Evolutionary conservation across 441 rosid genomes (phyloP), one percentile per base, ranked within the genome.

Genomic region (Mallotus repandus): DNA sequence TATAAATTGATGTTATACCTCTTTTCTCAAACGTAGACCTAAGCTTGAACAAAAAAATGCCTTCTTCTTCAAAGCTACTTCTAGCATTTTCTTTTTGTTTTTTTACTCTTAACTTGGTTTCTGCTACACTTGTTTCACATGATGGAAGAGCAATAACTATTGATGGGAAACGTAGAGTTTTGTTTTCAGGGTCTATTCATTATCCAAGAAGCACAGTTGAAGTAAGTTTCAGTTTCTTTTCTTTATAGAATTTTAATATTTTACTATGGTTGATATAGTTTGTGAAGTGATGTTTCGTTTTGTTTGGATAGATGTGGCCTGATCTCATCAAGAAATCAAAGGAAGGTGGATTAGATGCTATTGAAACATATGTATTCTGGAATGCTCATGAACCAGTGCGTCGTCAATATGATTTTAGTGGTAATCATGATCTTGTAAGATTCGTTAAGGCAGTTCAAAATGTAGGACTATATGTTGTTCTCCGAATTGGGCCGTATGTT

Each of bases 321-420:
- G 88, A 83, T 50, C 73, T 93, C 46, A 79, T 93, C 15, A 83
- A 67, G 78, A 91, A 93, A 81, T 86, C 93, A 3, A 93, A 87
- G 66, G 86, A 81, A 56, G 98, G 94, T 63, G 98, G 97, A 4
- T 49, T 92, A 50, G 89, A 91, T 79, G 96, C 89, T 56, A 77
- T 93, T 76, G 93, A 91, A 70, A 92, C 97, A 22, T 92, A 88
- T 32, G 93, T 91, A 0, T 92, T 92, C 58, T 92, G 94, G 97
- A 89, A 90, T 79, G 78, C 89, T 21, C 97, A 92, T 74, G 97
- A 93, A 77, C 97, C 92, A 4, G 74, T 79, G 68, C 85, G 84
- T 32, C 93, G 91, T 29, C 78, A 84, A 59, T 85, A 82, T 63
- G 79, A 85, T 52, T 87, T 85, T 16, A 60, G 35, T 4, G 89